Evolutionary conservation across 805 yeast genomes (phyloP), one percentile per base, ranked within the genome.

Genomic region (Cyberlindnera suaveolens): DNA sequence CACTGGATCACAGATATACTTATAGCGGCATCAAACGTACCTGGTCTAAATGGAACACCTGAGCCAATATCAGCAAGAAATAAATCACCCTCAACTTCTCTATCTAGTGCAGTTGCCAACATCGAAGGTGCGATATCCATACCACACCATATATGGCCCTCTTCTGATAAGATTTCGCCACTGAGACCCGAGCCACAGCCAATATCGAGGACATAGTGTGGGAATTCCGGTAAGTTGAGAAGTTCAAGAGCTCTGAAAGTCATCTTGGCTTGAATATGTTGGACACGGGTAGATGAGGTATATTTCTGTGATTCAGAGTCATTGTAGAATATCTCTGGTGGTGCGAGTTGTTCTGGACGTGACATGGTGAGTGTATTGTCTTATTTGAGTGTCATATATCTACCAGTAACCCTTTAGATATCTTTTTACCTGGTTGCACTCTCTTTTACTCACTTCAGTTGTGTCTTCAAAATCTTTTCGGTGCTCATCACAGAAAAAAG

Each of bases 201-300:
- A 31, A 93, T 75, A 72, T 93, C 99, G 16, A 93, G 74, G 10
- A 93, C 61, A 55, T 81, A 82, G 53, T 86, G 84, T 31, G 65
- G 72, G 7, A 29, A 27, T 66, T 69, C 1, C 78, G 77, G 40
- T 33, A 93, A 65, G 61, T 89, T 86, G 44, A 93, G 67, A 31
- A 93, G 70, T 55, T 93, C 99, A 38, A 93, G 68, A 0, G 98
- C 96, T 54, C 99, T 74, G 36, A 91, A 72, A 0, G 99, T 89
- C 99, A 93, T 93, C 61, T 87, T 85, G 3, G 98, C 98, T 65
- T 93, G 99, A 57, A 93, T 93, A 61, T 90, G 96, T 68, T 93
- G 99, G 39, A 93, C 96, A 73, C 99, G 93, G 5, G 96, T 85
- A 5, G 96, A 86, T 3, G 84, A 73, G 0, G 98, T 93, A 64